Percentiles rank a stretch among this genome's conserved stretches.
Evolutionary conservation across 2,329 filamentous ascomycete genomes (phyloP).

Genomic region (Trichoderma koningii): DNA sequence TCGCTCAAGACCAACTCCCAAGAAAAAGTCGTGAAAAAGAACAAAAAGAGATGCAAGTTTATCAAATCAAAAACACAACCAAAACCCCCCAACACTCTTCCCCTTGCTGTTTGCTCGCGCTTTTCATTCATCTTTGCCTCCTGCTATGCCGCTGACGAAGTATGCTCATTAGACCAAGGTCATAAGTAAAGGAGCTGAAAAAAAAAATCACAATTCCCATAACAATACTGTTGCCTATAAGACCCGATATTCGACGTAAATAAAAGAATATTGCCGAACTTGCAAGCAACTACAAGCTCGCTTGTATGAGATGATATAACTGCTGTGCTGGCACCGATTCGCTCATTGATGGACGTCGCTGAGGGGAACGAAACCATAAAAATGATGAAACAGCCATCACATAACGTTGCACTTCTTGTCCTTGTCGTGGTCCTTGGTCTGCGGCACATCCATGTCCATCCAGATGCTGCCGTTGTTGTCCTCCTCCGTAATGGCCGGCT

Average conservation of each 20-base stretch:
- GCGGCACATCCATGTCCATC: conserved; percentile 59
- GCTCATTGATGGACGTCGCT: too few relatives aligned
- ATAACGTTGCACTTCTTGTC: conserved; percentile 57
- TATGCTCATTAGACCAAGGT: background rate
- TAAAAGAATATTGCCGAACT: background rate
- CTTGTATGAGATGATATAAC: conserved; percentile 4
- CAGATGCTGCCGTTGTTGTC: conserved; percentile 51
- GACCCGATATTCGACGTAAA: conserved; percentile 8
- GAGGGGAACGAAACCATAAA: background rate
- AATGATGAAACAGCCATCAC: conserved; percentile 38
- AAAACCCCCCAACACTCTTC: background rate
- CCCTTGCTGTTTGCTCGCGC: background rate
- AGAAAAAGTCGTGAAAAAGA: background rate
- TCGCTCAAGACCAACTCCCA: background rate
- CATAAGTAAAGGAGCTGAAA: background rate
- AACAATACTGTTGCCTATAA: background rate
- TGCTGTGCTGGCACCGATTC: background rate
- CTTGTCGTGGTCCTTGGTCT: conserved; percentile 45
- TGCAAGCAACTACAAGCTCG: background rate
- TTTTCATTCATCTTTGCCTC: background rate
- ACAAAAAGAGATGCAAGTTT: background rate
- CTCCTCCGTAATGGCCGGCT: conserved; percentile 9
- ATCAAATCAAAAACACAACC: background rate
- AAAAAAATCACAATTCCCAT: background rate
- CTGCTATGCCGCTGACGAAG: conserved; percentile 7